Evolutionary conservation across 306 rosid genomes (phyloP).

Genomic region (Gynostemma pentaphyllum): DNA sequence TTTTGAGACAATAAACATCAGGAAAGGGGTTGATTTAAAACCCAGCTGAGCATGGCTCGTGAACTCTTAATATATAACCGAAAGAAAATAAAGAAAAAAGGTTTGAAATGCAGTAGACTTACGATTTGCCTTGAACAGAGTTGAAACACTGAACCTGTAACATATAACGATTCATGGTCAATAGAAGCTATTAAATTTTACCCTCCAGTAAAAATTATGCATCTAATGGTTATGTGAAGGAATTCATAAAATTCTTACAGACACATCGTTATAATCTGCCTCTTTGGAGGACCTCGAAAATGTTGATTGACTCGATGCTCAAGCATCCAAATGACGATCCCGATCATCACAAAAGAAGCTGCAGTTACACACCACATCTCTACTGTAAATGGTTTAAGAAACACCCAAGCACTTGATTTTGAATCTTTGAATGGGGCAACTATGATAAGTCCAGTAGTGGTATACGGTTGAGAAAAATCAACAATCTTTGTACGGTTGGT

Average conservation of each 20-base stretch:
- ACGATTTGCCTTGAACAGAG: constrained; percentile 80
- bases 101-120: constrained; percentile 26
- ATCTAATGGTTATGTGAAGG: background rate
- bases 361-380: constrained; percentile 78
- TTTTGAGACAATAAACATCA: no score
- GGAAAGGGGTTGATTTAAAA: no score
- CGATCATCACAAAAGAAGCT: constrained; percentile 62
- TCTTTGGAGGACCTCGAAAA: constrained; percentile 91
- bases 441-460: constrained; percentile 66
- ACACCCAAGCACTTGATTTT: constrained; percentile 83
- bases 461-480: constrained; percentile 92
- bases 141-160: constrained; percentile 96
- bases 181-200: constrained; percentile 14
- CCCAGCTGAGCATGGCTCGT: no score
- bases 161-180: constrained; percentile 22
- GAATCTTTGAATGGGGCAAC: constrained; percentile 57
- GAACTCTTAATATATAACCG: background rate
- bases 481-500: constrained; percentile 67
- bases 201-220: no score
- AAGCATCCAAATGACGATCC: constrained; percentile 74
- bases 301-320: constrained; percentile 82
- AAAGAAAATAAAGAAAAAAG: background rate
- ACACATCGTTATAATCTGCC: constrained; percentile 59
- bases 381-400: constrained; percentile 69
- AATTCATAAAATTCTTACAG: constrained; percentile 33